Evolutionary conservation across 495 filamentous ascomycete species (phyloP).

Genomic region (Aspergillus funiculosus): DNA sequence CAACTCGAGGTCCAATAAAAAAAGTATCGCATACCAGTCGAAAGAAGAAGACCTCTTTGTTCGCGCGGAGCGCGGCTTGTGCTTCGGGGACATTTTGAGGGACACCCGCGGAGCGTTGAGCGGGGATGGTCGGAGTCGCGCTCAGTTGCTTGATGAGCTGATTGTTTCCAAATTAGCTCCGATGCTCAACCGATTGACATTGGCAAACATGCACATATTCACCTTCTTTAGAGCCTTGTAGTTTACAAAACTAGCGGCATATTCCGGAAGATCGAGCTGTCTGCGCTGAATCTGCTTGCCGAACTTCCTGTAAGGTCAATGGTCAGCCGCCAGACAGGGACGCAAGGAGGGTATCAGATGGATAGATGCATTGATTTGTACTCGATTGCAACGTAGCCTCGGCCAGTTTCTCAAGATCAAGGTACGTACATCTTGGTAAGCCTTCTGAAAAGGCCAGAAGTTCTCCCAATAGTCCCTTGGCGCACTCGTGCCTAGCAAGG

Average conservation of each 20-base stretch:
- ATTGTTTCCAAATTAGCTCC: constrained; percentile 13
- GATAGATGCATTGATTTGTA: too few relatives aligned
- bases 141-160: constrained; percentile 98
- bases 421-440: constrained; percentile 32
- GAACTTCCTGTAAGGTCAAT: constrained; percentile 72
- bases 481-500: constrained; percentile 10
- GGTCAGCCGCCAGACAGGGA: constrained; percentile 8
- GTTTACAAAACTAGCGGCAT: constrained; percentile 97
- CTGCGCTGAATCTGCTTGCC: constrained; percentile 98
- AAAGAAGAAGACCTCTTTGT: constrained; percentile 98
- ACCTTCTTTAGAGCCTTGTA: constrained; percentile 99
- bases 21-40: constrained; percentile 58
- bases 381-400: background rate
- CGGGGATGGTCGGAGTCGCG: constrained; percentile 74
- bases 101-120: constrained; percentile 58
- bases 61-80: constrained; percentile 90
- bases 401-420: background rate
- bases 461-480: constrained; percentile 19
- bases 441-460: constrained; percentile 18
- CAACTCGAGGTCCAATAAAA: background rate
- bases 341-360: background rate
- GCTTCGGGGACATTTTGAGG: constrained; percentile 55
- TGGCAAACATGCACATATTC: background rate
- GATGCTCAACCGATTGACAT: background rate
- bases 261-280: constrained; percentile 97